Conservation (phyloP, 768 basidiomycete genomes). For the Postia placenta region DNA sequence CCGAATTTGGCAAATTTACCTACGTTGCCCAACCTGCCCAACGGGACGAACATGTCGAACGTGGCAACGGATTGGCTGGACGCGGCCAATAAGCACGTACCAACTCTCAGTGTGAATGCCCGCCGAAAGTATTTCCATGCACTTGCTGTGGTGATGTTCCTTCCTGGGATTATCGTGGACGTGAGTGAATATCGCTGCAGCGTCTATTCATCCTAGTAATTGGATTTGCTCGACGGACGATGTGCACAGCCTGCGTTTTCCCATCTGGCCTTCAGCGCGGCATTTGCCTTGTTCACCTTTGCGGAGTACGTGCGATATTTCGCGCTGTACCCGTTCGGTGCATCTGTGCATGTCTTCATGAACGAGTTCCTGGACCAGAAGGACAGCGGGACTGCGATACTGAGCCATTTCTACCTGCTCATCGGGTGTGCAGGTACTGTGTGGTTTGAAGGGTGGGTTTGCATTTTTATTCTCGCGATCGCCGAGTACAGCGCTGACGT, state of each 20-base stretch:
- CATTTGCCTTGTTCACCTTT: conserved; percentile 93
- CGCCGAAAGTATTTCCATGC: conserved; percentile 97
- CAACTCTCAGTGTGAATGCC: conserved; percentile 85
- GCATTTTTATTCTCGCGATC: neutral
- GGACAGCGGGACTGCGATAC: conserved; percentile 91
- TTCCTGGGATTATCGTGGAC: conserved; percentile 89
- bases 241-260: conserved; percentile 85
- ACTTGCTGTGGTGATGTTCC: conserved; percentile 92
- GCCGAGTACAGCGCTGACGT: neutral
- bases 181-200: conserved; percentile 35
- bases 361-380: conserved; percentile 95
- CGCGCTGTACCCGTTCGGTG: conserved; percentile 95
- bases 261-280: conserved; percentile 89
- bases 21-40: conserved; percentile 44
- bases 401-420: conserved; percentile 95
- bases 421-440: conserved; percentile 91
- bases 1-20: conserved; percentile 34
- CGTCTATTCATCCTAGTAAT: neutral
- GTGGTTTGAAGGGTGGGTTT: conserved; percentile 89
- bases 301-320: conserved; percentile 98
- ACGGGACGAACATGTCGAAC: conserved; percentile 42
- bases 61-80: conserved; percentile 63
- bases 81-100: conserved; percentile 85
- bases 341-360: conserved; percentile 90
- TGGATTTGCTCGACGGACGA: neutral